phyloP scores from a whole-genome alignment of 495 filamentous ascomycete genomes.

The Tuber brumale region DNA sequence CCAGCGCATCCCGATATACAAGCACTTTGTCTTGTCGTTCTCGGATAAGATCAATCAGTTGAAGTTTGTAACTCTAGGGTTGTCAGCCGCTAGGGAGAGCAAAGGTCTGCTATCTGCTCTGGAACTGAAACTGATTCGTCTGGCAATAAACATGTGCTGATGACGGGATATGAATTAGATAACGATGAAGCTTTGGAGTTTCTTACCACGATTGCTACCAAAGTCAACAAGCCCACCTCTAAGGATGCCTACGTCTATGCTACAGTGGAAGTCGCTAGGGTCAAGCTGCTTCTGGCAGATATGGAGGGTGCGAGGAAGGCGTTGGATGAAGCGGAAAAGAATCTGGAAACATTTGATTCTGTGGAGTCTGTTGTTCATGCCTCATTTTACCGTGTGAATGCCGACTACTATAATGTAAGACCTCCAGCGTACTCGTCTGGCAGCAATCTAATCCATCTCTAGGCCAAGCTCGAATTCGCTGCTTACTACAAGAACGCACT shows the following conservation, averaged over 20 bases:
- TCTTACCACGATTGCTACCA: constrained; percentile 72
- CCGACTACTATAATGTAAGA: constrained; percentile 79
- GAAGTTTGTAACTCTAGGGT: constrained; percentile 83
- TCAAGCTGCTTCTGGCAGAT: constrained; percentile 71
- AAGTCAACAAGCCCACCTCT: constrained; percentile 84
- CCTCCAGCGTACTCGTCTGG: background rate
- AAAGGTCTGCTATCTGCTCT: constrained; percentile 52
- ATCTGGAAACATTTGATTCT: constrained; percentile 84
- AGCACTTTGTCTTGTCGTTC: constrained; percentile 91
- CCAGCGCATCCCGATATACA: constrained; percentile 83
- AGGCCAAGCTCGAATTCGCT: constrained; percentile 82
- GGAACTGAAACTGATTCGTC: background rate
- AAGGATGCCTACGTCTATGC: constrained; percentile 97
- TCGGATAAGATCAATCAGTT: constrained; percentile 98
- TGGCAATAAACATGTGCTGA: constrained; percentile 4
- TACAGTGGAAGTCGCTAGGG: constrained; percentile 78
- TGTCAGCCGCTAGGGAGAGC: constrained; percentile 80
- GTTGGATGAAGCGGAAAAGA: constrained; percentile 76
- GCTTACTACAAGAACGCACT: constrained; percentile 95
- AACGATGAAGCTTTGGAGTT: constrained; percentile 81
- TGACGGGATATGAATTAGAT: constrained; percentile 50
- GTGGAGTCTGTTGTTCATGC: constrained; percentile 96
- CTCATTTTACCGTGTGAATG: constrained; percentile 91
- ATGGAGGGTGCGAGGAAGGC: constrained; percentile 72
- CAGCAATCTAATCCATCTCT: constrained; percentile 10